phyloP scores from a whole-genome alignment of 164 flowering plant species.

The Cinnamomum chago region DNA sequence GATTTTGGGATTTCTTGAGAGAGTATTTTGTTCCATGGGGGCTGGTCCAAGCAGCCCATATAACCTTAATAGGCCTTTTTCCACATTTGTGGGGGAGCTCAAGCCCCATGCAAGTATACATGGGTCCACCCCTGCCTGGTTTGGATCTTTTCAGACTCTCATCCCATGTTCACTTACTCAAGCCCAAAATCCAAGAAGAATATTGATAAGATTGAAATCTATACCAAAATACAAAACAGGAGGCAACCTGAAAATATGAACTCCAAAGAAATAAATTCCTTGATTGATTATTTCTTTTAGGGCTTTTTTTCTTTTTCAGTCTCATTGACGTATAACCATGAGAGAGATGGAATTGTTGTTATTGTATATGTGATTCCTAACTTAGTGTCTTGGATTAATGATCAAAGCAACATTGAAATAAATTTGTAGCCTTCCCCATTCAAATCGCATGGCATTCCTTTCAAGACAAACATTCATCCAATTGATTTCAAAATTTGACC shows the following conservation, averaged over 20 bases:
- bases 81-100: no score
- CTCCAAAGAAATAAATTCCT: background rate
- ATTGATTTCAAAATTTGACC: background rate
- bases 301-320: background rate
- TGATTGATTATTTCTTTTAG: background rate
- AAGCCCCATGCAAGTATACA: no score
- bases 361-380: no score
- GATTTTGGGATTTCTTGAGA: no score
- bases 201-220: background rate
- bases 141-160: no score
- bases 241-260: background rate
- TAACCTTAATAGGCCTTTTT: no score
- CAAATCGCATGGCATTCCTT: background rate
- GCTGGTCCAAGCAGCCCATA: no score
- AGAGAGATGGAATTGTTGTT: background rate
- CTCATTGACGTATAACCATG: background rate
- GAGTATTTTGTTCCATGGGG: no score
- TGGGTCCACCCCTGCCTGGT: no score
- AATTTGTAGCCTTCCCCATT: background rate
- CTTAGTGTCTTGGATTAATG: background rate
- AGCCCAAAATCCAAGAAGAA: no score
- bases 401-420: background rate
- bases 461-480: background rate
- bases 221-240: background rate
- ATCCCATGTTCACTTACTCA: no score